Percentiles rank a stretch among this genome's conserved stretches.
Evolutionary conservation across 1,139 yeast genomes (phyloP).

Genomic region (Kodamaea suecica): DNA sequence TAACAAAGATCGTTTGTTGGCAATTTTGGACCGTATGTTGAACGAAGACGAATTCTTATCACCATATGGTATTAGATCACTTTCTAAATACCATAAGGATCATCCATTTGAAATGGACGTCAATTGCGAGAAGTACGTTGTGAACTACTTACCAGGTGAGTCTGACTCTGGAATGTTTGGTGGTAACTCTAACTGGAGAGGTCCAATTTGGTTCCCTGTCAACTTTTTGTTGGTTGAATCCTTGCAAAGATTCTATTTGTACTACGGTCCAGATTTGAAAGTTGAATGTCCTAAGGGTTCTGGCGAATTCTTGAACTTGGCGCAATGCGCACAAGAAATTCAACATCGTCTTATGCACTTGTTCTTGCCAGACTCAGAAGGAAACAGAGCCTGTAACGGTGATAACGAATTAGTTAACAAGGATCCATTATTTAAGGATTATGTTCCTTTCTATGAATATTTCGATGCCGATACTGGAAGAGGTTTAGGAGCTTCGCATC

Average conservation of each 20-base stretch:
- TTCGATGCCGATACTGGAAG: conserved; percentile 96
- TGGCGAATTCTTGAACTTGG: conserved; percentile 76
- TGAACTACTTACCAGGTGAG: conserved; percentile 87
- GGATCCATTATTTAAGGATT: conserved; percentile 74
- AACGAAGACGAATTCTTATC: conserved; percentile 88
- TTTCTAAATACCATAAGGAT: conserved; percentile 84
- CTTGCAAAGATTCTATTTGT: conserved; percentile 81
- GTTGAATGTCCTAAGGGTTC: conserved; percentile 91
- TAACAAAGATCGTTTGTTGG: conserved; percentile 71
- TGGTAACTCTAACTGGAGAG: conserved; percentile 97
- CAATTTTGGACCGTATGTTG: conserved; percentile 77
- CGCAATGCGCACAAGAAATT: conserved; percentile 89
- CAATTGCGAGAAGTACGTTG: conserved; percentile 69
- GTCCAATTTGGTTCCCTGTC: conserved; percentile 98
- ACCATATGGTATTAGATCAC: conserved; percentile 82
- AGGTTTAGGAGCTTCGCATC: conserved; percentile 94
- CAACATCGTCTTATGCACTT: conserved; percentile 84
- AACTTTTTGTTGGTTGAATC: conserved; percentile 87
- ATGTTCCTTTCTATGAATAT: conserved; percentile 80
- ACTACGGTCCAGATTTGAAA: conserved; percentile 83
- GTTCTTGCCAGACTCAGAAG: conserved; percentile 69
- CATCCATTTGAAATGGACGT: conserved; percentile 88
- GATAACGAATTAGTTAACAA: conserved; percentile 58
- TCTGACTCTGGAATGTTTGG: conserved; percentile 95
- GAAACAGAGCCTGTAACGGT: conserved; percentile 81